Percentiles rank a stretch among this genome's conserved stretches.
phyloP scores from a whole-genome alignment of 805 yeast species.

The Starmerella tilneyi region DNA sequence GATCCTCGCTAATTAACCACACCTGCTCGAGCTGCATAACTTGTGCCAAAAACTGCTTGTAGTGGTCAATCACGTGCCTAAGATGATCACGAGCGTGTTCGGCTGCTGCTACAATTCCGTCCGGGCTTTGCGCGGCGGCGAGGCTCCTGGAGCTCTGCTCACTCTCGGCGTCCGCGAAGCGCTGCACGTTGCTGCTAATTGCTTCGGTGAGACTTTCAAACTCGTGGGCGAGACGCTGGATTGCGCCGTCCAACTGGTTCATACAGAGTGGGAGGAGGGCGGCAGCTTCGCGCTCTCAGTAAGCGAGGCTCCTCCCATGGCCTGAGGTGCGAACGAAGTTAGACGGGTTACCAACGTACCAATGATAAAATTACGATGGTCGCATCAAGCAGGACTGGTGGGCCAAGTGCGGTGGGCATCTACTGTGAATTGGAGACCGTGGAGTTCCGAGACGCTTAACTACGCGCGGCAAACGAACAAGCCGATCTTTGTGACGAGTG shows the following conservation, averaged over 20 bases:
- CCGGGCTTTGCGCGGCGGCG: conserved; percentile 9
- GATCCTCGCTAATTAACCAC: conserved; percentile 18
- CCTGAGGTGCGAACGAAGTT: neutral
- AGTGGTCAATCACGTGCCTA: conserved; percentile 1
- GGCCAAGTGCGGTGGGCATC: neutral
- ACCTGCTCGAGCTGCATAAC: conserved; percentile 20
- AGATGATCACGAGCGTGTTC: conserved; percentile 12
- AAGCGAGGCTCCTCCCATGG: neutral
- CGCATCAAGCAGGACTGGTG: neutral
- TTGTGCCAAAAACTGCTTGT: conserved; percentile 11
- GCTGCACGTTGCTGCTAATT: conserved; percentile 7
- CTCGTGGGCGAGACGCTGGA: conserved; percentile 12
- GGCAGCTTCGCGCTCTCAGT: neutral
- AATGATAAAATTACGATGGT: neutral
- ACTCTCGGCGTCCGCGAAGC: conserved; percentile 11
- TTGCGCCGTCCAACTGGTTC: conserved; percentile 13
- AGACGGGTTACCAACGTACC: no score
- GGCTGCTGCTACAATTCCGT: conserved; percentile 16
- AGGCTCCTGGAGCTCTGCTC: conserved; percentile 13
- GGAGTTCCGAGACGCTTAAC: conserved; percentile 30
- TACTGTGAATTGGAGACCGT: conserved; percentile 29
- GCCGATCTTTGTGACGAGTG: conserved; percentile 33
- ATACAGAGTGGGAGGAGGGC: conserved; percentile 2
- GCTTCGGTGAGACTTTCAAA: conserved; percentile 10
- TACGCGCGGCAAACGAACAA: conserved; percentile 28